Percentiles rank a stretch among this genome's conserved stretches.
These are phyloP conservation scores for Eucalyptus marginata DNA, from an alignment of 345 rosid genomes.

Conservation along the genomic window DNA sequence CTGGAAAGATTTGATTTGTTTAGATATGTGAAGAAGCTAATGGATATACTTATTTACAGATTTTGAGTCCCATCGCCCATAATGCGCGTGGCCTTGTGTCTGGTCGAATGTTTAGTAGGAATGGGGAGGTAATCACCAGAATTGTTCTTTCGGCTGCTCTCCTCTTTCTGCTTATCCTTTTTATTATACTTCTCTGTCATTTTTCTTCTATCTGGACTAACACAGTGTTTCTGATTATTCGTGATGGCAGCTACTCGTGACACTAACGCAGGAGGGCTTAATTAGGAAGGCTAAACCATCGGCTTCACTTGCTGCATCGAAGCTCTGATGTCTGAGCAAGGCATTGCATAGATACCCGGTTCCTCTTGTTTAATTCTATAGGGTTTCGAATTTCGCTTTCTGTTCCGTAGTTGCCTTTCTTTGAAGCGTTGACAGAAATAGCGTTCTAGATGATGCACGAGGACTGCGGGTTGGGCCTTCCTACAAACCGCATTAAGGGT, in stretches of 20 bases:
- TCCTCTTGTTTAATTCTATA: neutral
- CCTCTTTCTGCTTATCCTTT: neutral
- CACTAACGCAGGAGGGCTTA: conserved; percentile 77
- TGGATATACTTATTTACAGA: conserved; percentile 15
- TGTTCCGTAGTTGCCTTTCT: neutral
- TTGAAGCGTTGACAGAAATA: neutral
- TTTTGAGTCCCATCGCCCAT: conserved; percentile 47
- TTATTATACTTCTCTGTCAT: neutral
- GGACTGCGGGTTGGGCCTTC: neutral
- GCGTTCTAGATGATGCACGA: neutral
- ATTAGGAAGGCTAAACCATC: conserved; percentile 34
- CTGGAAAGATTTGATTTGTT: neutral
- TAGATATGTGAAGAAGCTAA: neutral
- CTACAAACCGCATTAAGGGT: neutral
- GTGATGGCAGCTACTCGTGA: conserved; percentile 57
- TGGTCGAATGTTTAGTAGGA: conserved; percentile 66
- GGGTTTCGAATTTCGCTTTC: neutral
- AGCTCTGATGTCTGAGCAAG: conserved; percentile 30
- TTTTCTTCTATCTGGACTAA: neutral
- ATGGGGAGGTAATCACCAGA: conserved; percentile 57
- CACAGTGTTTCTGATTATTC: neutral
- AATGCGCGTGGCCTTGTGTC: conserved; percentile 63
- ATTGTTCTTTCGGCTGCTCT: neutral
- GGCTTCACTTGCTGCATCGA: conserved; percentile 27
- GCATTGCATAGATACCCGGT: neutral